Evolutionary conservation across 768 basidiomycete genomes (phyloP), one percentile per base, ranked within the genome.

Genomic region (Auricularia sp.): DNA sequence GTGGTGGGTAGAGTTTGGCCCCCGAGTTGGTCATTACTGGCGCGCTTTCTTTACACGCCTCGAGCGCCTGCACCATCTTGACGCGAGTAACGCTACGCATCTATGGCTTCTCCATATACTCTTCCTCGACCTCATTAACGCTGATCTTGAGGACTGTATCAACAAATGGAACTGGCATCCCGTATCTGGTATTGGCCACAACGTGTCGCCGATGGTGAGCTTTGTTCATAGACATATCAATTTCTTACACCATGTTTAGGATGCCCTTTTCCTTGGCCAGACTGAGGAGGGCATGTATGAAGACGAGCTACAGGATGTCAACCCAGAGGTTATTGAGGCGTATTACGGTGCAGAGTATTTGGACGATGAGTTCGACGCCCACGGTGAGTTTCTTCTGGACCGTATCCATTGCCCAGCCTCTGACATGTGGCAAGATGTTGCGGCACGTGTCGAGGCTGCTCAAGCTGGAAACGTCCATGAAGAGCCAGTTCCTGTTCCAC

Each of bases 141-240:
- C 45, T 21, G 70, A 69, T 36, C 67, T 67, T 16, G 16, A 29
- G 4, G 35, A 18, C n/a, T 68, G 70, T 51, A 16, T 42, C 39
- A 59, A 59, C 3, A 63, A 67, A 44, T 71, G 70, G 70, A 71
- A 71, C 65, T 56, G n/a, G 18, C 68, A 71, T 21, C 66, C 70
- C 34, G 65, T 69, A 33, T 67, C 64, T 6, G 64, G 65, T 13
- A 39, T 44, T 5, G 44, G 29, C n/a, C 70, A 18, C 44, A 70
- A 73, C 35, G 68, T 64, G 62, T 70, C 65, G 29, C 71, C 71
- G 14, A 51, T 64, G 14, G 71, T 71, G 51, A 6, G 67, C 62
- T 16, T 10, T 37, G 3, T n/a, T 39, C 36, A 54, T 59, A 10
- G n/a, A 42, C 35, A 0, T 2, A 54, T 35, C 21, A 37, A 39